Conservation (phyloP, 1,284 basidiomycete species). For the Singerocomus inundabilis region DNA sequence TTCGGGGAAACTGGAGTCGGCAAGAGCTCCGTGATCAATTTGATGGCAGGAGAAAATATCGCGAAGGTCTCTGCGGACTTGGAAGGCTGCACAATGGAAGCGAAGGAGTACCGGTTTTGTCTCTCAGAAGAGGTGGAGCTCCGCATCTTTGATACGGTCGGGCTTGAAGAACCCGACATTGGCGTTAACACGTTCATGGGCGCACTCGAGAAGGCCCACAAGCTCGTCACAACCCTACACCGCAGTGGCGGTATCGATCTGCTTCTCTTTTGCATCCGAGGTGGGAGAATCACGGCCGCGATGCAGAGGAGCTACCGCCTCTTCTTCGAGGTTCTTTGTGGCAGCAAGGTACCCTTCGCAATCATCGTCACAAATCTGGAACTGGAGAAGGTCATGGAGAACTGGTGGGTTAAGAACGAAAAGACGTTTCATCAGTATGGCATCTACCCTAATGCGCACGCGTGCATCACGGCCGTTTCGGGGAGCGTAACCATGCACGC, state of each 20-base stretch:
- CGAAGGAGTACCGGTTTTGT: too few species aligned
- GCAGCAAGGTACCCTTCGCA: slow-evolving; percentile 36
- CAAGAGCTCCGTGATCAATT: neutral
- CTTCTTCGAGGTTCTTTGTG: slow-evolving; percentile 35
- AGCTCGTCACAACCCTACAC: neutral
- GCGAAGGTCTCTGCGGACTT: neutral
- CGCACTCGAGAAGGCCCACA: too few species aligned
- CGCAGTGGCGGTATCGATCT: slow-evolving; percentile 36
- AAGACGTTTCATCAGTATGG: slow-evolving; percentile 22
- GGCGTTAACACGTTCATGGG: neutral
- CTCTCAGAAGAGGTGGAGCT: neutral
- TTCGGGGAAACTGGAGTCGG: neutral
- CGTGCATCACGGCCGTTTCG: slow-evolving; percentile 32
- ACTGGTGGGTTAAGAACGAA: slow-evolving; percentile 32
- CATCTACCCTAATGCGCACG: slow-evolving; percentile 27
- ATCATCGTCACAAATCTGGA: slow-evolving; percentile 41
- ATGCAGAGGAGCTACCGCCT: slow-evolving; percentile 38
- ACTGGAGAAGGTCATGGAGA: slow-evolving; percentile 31
- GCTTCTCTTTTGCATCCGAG: slow-evolving; percentile 40
- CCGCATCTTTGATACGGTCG: neutral
- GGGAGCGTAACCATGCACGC: neutral
- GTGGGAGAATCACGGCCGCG: slow-evolving; percentile 33
- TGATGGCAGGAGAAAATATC: neutral
- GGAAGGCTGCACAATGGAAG: too few species aligned
- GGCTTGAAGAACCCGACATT: neutral